Percentiles rank a stretch among this genome's conserved stretches.
Conservation (phyloP, 192 early-diverging fungal species). For the Phlyctochytrium planicorne region DNA sequence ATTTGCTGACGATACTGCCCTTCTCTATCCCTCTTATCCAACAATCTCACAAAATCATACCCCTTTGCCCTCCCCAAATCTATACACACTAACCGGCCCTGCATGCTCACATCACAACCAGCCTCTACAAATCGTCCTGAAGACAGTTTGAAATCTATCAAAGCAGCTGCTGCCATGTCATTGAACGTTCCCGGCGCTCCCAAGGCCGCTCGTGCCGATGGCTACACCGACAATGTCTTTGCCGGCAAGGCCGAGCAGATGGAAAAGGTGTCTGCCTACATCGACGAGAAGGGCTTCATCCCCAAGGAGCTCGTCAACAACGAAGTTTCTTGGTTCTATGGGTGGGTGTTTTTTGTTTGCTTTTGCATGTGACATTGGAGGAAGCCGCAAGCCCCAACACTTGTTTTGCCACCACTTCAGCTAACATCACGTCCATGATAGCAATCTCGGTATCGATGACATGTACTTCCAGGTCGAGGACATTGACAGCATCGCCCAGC, state of each 20-base stretch:
- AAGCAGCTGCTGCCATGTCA: no score
- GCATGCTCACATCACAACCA: no score
- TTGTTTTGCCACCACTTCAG: neutral
- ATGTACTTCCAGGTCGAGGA: slow-evolving; percentile 95
- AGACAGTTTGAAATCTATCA: no score
- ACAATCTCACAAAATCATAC: no score
- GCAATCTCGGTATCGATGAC: slow-evolving; percentile 96
- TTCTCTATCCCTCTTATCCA: no score
- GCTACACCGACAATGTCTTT: slow-evolving; percentile 76
- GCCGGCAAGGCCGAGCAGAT: slow-evolving; percentile 91
- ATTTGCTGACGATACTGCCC: no score
- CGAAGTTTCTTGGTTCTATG: slow-evolving; percentile 96
- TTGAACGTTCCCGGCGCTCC: slow-evolving; percentile 32
- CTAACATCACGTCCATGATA: slow-evolving; percentile 24
- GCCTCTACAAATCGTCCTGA: no score
- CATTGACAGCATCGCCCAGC: slow-evolving; percentile 87
- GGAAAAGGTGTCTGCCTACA: slow-evolving; percentile 75
- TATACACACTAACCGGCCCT: no score
- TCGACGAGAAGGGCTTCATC: slow-evolving; percentile 86
- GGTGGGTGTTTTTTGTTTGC: slow-evolving; percentile 50
- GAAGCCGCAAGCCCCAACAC: neutral
- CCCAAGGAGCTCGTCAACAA: slow-evolving; percentile 84
- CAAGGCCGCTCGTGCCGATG: slow-evolving; percentile 19
- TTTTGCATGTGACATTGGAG: slow-evolving; percentile 12
- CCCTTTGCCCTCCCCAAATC: no score